Base-by-base conservation (phyloP, 2,329 filamentous ascomycete species). In the Colletotrichum zoysiae region DNA sequence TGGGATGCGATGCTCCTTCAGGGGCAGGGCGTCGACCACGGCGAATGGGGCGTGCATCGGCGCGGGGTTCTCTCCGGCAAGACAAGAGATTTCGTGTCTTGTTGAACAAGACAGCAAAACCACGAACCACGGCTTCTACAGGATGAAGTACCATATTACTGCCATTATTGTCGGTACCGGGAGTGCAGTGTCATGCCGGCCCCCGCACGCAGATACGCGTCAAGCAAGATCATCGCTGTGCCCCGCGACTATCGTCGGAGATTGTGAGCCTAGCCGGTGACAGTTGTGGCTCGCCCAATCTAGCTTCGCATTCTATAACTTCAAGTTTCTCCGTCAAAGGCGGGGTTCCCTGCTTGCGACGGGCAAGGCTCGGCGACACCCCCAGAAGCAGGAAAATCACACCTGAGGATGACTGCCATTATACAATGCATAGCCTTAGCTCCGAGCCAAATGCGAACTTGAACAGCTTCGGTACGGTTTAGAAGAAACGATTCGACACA, bases 161-260 rank as follows among this genome's bases (percentile, higher is more conserved):
- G 35, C 56, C 26, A 61, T 70, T 67, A 18, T 40, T 50, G 40
- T 63, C 68, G 64, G 42, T 42, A 56, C 16, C 51, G 50, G 42
- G 26, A 71, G 66, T 46, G 50, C 42, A 51, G 26, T 35, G 20
- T 57, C 48, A 33, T 58, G 44, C 56, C 40, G 35, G 26, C 11
- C 64, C 58, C 64, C 51, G 51, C 35, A 67, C 35, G 46, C 44
- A 57, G 35, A 38, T 51, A 53, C 40, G 38, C 38, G 30, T 65
- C 57, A 62, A 67, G 73, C 67, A 73, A 71, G 70, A 73, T 73
- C 50, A 73, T 73, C 66, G 70, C 50, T 57, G 63, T 46, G 65
- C 69, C 67, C 66, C 60, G 61, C 70, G 66, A 72, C 55, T 55
- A 62, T 70, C 51, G 56, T 71, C 71, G 64, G 67, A 53, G 55